Percentiles rank a stretch among this genome's conserved stretches.
Conservation (phyloP, 2,329 filamentous ascomycete species). For the Colletotrichum kahawae region DNA sequence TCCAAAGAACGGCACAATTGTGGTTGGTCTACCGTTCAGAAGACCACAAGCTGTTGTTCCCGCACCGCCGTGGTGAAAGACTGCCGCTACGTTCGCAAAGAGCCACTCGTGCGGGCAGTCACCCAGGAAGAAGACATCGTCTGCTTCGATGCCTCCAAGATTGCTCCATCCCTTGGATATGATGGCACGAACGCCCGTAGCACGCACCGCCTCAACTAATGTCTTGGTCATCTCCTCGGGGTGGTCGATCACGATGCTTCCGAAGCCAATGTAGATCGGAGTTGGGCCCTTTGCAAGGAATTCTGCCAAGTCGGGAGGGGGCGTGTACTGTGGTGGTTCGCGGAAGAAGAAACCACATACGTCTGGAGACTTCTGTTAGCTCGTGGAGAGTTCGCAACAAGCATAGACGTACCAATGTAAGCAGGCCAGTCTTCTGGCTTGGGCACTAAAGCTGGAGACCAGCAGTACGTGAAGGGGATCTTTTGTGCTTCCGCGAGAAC, state of each 20-base stretch:
- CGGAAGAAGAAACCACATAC: slow-evolving; percentile 28
- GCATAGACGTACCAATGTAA: slow-evolving; percentile 53
- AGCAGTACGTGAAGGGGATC: slow-evolving; percentile 80
- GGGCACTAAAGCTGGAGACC: slow-evolving; percentile 71
- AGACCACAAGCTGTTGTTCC: slow-evolving; percentile 62
- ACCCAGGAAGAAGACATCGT: slow-evolving; percentile 51
- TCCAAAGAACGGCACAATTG: slow-evolving; percentile 57
- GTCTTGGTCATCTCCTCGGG: slow-evolving; percentile 13
- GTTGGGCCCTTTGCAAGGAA: slow-evolving; percentile 62
- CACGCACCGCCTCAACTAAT: slow-evolving; percentile 6
- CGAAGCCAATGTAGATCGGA: slow-evolving; percentile 22
- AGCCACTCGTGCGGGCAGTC: slow-evolving; percentile 63
- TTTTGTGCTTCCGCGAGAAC: slow-evolving; percentile 70
- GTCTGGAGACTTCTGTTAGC: slow-evolving; percentile 6
- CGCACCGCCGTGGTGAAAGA: slow-evolving; percentile 63
- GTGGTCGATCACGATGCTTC: slow-evolving; percentile 22
- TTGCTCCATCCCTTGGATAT: slow-evolving; percentile 23
- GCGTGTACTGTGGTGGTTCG: slow-evolving; percentile 37
- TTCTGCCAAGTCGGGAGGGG: slow-evolving; percentile 54
- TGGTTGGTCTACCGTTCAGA: slow-evolving; percentile 52
- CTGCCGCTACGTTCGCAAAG: slow-evolving; percentile 56
- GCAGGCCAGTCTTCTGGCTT: slow-evolving; percentile 70
- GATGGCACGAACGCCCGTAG: slow-evolving; percentile 16
- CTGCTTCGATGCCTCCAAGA: slow-evolving; percentile 11
- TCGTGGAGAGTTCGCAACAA: too few species aligned